Percentiles rank a stretch among this genome's conserved stretches.
Conservation (phyloP, 345 rosid species). For the Populus deltoides region DNA sequence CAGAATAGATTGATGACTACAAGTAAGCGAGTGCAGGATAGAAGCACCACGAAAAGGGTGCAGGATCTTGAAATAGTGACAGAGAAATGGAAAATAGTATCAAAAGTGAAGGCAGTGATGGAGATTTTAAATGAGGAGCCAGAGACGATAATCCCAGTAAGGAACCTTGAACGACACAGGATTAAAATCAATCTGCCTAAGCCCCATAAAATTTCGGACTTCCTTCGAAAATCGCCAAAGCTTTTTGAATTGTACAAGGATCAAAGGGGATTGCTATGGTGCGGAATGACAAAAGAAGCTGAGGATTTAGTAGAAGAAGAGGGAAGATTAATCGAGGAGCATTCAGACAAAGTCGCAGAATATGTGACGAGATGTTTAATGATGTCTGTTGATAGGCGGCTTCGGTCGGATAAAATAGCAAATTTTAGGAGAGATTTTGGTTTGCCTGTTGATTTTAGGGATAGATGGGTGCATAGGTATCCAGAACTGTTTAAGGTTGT, state of each 20-base stretch:
- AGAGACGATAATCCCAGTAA: conserved; percentile 64
- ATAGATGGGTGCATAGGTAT: conserved; percentile 61
- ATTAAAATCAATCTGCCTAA: conserved; percentile 57
- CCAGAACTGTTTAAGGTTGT: conserved; percentile 65
- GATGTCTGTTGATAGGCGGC: conserved; percentile 65
- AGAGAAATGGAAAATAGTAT: conserved; percentile 67
- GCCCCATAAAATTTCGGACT: conserved; percentile 61
- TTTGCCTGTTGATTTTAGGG: conserved; percentile 68
- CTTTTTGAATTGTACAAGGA: conserved; percentile 76
- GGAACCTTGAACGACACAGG: conserved; percentile 53
- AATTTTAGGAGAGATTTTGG: conserved; percentile 85
- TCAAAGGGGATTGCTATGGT: conserved; percentile 66
- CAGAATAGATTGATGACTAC: conserved; percentile 63
- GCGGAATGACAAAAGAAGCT: conserved; percentile 66
- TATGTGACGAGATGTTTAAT: conserved; percentile 71
- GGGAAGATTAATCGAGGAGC: conserved; percentile 55
- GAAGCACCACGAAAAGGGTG: conserved; percentile 66
- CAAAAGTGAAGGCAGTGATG: conserved; percentile 59
- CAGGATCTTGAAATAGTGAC: conserved; percentile 65
- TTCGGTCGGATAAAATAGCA: conserved; percentile 62
- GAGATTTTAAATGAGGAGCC: conserved; percentile 63
- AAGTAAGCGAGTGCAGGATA: conserved; percentile 73
- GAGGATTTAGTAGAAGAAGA: conserved; percentile 64
- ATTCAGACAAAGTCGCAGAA: conserved; percentile 67
- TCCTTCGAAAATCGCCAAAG: conserved; percentile 69